Percentiles rank a stretch among this genome's conserved stretches.
Evolutionary conservation across 2,329 filamentous ascomycete genomes (phyloP).

Genomic region (Verticillium zaregamsianum): DNA sequence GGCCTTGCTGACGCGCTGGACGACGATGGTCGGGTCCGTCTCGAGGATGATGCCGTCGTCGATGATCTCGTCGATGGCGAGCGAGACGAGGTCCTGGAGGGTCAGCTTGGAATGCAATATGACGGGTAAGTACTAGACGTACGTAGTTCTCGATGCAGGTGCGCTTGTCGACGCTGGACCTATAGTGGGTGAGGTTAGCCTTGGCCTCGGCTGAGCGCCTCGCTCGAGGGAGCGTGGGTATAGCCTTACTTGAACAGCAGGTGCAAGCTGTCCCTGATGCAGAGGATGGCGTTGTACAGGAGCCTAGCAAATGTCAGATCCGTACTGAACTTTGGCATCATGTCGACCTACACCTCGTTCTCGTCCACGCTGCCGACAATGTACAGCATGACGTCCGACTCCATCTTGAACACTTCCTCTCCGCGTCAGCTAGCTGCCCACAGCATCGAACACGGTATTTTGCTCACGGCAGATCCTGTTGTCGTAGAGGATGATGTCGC

Average conservation of each 20-base stretch:
- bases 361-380: slow-evolving; percentile 88
- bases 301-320: slow-evolving; percentile 30
- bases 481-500: slow-evolving; percentile 96
- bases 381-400: slow-evolving; percentile 95
- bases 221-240: background rate
- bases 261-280: slow-evolving; percentile 84
- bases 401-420: slow-evolving; percentile 71
- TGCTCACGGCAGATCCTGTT: slow-evolving; percentile 59
- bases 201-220: background rate
- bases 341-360: slow-evolving; percentile 67
- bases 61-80: slow-evolving; percentile 92
- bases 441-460: background rate
- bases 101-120: background rate
- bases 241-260: slow-evolving; percentile 79
- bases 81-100: slow-evolving; percentile 69
- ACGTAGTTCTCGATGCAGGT: slow-evolving; percentile 95
- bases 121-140: background rate
- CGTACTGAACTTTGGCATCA: background rate
- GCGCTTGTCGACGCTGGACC: slow-evolving; percentile 94
- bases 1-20: slow-evolving; percentile 86
- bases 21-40: slow-evolving; percentile 91
- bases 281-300: slow-evolving; percentile 89
- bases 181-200: slow-evolving; percentile 29
- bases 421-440: slow-evolving; percentile 43
- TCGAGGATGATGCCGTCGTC: slow-evolving; percentile 96